Base-by-base conservation (phyloP, 768 basidiomycete genomes). In the Auricularia sp. region DNA sequence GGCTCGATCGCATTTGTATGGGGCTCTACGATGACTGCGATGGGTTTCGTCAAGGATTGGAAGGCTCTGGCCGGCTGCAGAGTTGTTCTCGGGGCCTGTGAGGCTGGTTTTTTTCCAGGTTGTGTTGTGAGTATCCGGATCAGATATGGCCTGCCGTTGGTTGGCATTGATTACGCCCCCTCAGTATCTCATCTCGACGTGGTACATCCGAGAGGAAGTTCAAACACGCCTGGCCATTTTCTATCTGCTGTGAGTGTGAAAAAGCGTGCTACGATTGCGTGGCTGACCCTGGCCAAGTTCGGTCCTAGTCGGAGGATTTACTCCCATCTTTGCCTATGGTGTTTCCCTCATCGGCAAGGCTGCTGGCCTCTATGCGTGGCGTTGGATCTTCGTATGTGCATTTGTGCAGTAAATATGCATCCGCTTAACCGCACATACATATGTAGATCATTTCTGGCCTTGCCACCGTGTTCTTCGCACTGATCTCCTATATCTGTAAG, bases 11-110 rank as follows among this genome's bases (percentile, higher is more conserved):
- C 56, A 4, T 29, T 59, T 39, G 64, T 70, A 21, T 73, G 71
- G 67, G 73, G 73, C 42, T 67, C 65, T 18, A 67, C 69, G 33
- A 73, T 71, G 69, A 63, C 70, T 36, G 70, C 68, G 33, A 70
- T 71, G 67, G 72, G 69, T 10, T 73, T 74, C 44, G 68, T 69
- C 62, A 72, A 70, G 60, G 64, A 65, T 39, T 74, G 73, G 73
- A 64, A 69, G 60, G 67, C 69, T 33, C 65, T 74, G 23, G 68
- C 68, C 1, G 72, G 66, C 33, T 70, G 72, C 36, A 64, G 73
- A 21, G 67, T 64, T 36, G 61, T 74, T n/a, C 66, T 74, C 12
- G 73, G 73, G 43, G 64, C 42, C 39, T 43, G n/a, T 47, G 47
- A 66, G 68, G 69, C 66, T 36, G 71, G 70, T 29, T 73, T 73